phyloP scores from a whole-genome alignment of 371 early-diverging fungal genomes.

The Mucor indicus region DNA sequence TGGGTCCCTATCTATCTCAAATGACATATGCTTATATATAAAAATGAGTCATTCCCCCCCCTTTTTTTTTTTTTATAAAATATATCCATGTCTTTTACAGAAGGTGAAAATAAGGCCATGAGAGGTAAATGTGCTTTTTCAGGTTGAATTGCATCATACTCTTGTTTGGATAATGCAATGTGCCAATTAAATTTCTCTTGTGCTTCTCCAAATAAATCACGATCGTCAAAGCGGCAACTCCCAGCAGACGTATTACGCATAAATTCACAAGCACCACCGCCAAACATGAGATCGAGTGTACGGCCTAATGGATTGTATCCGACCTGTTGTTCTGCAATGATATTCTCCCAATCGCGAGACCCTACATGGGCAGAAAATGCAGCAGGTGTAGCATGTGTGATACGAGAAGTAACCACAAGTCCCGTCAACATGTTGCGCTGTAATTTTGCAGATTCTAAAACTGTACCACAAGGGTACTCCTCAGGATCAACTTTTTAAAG shows the following conservation, averaged over 20 bases:
- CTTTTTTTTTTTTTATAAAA: neutral
- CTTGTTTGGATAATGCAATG: slow-evolving; percentile 38
- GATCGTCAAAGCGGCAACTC: slow-evolving; percentile 70
- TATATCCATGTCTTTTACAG: slow-evolving; percentile 8
- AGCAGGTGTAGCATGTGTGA: slow-evolving; percentile 89
- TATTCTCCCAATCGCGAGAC: slow-evolving; percentile 70
- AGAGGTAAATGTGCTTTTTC: slow-evolving; percentile 58
- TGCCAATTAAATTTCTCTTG: slow-evolving; percentile 55
- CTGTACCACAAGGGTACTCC: slow-evolving; percentile 82
- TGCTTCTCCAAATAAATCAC: slow-evolving; percentile 64
- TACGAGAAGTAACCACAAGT: slow-evolving; percentile 86
- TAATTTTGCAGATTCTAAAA: slow-evolving; percentile 90
- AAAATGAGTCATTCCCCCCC: slow-evolving; percentile 55
- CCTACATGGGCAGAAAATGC: slow-evolving; percentile 81
- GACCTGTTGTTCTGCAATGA: slow-evolving; percentile 88
- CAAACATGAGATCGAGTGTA: slow-evolving; percentile 86
- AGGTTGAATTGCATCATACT: slow-evolving; percentile 54
- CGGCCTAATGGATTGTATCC: slow-evolving; percentile 82
- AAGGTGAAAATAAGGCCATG: slow-evolving; percentile 65
- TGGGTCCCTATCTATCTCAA: slow-evolving; percentile 76
- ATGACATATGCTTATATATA: slow-evolving; percentile 71
- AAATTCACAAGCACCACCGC: slow-evolving; percentile 90
- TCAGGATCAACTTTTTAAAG: slow-evolving; percentile 62
- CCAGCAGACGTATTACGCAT: slow-evolving; percentile 51
- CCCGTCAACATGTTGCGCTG: slow-evolving; percentile 77